Evolutionary conservation across 805 yeast species (phyloP).

Genomic region (Saccharomycopsis fermentans): DNA sequence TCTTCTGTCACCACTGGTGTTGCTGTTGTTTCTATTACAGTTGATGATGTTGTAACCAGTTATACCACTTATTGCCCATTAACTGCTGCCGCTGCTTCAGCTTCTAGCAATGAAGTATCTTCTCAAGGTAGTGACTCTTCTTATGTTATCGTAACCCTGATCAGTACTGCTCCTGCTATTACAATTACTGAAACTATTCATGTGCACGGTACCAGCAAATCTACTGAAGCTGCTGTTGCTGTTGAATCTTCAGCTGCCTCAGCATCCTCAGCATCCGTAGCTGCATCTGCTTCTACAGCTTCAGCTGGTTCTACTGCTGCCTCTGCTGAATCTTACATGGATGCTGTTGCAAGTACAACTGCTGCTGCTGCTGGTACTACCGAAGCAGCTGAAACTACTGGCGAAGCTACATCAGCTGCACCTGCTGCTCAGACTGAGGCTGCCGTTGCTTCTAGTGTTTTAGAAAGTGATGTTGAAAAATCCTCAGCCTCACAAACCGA

Average conservation of each 20-base stretch:
- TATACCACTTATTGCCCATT: slow-evolving; percentile 25
- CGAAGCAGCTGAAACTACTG: background rate
- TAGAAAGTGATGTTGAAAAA: slow-evolving; percentile 1
- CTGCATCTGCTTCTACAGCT: slow-evolving; percentile 15
- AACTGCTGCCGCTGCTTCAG: slow-evolving; percentile 13
- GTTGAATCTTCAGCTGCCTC: slow-evolving; percentile 14
- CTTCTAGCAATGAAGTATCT: slow-evolving; percentile 2
- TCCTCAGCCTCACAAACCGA: background rate
- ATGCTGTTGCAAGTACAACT: slow-evolving; percentile 21
- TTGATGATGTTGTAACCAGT: slow-evolving; percentile 19
- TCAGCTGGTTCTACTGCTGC: slow-evolving; percentile 21
- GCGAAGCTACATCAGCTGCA: background rate
- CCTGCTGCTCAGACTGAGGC: slow-evolving; percentile 8
- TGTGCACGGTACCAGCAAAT: background rate
- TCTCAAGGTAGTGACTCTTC: slow-evolving; percentile 5
- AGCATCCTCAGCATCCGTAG: slow-evolving; percentile 18
- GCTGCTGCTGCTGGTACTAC: background rate
- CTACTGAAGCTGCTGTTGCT: slow-evolving; percentile 14
- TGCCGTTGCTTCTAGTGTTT: slow-evolving; percentile 13
- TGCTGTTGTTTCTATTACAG: slow-evolving; percentile 21
- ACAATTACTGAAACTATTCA: slow-evolving; percentile 1
- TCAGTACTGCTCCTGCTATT: slow-evolving; percentile 4
- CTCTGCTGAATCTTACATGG: slow-evolving; percentile 16
- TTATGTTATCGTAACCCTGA: background rate
- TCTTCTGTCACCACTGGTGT: slow-evolving; percentile 21